Evolutionary conservation across 345 rosid species (phyloP), one percentile per base, ranked within the genome.

Genomic region (Hirschfeldia incana): DNA sequence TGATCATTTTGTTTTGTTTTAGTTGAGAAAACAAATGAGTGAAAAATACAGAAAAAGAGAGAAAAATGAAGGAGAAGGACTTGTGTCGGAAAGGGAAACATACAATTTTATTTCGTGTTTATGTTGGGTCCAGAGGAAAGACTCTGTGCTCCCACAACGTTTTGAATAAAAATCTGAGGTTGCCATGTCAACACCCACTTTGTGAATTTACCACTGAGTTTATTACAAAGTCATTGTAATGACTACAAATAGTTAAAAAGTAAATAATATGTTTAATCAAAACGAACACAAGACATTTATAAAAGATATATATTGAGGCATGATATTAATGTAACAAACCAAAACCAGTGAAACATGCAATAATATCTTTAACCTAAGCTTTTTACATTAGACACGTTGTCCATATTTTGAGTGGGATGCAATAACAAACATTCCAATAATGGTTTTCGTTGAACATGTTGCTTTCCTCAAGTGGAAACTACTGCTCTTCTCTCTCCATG

Each of bases 351-450:
- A 62, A 70, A 69, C 69, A 69, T 46, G 61, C 57, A 13, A 49
- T 26, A 15, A 26, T 67, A 75, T 57, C 69, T 70, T 33, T 57
- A 34, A 36, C 10, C 51, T 39, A 44, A 57, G 62, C 60, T 6
- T 59, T 30, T 74, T 57, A 57, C 63, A 70, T 6, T 58, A 33
- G 70, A 64, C 64, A 80, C 76, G 76, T 74, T 75, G 79, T 57
- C 67, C 67, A 74, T 68, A 63, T 58, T 63, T 53, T 33, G 76
- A 70, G 80, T 73, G 79, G 80, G 67, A 30, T 53, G 57, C 33
- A 70, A 82, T 76, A 80, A 71, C 80, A 82, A 82, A 86, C 78
- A 73, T 84, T 82, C 92, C 91, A 73, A 85, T 88, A 89, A 84
- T 89, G 88, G 88, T 75, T 74, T 59, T 78, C 32, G 77, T 75